Evolutionary conservation across 2,329 filamentous ascomycete species (phyloP).

Genomic region (Metarhizium brunneum): DNA sequence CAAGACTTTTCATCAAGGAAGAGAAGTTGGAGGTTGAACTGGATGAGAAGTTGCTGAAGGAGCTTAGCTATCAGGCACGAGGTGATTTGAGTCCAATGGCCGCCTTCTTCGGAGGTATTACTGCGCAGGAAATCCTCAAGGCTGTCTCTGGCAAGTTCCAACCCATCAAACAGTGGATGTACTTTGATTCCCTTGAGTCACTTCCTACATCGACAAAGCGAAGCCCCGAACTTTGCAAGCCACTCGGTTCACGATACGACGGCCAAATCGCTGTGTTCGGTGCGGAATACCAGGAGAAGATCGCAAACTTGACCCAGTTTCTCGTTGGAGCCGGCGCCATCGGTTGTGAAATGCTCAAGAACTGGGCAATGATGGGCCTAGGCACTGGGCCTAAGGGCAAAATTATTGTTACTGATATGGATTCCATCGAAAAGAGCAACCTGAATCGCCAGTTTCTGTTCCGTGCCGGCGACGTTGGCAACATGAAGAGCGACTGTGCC

Average conservation of each 20-base stretch:
- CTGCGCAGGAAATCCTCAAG: slow-evolving; percentile 92
- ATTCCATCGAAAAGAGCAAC: slow-evolving; percentile 98
- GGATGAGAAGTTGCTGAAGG: slow-evolving; percentile 84
- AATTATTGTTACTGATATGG: slow-evolving; percentile 93
- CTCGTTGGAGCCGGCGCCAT: slow-evolving; percentile 94
- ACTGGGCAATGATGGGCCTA: slow-evolving; percentile 98
- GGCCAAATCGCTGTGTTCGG: slow-evolving; percentile 97
- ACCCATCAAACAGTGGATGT: slow-evolving; percentile 91
- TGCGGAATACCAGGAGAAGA: slow-evolving; percentile 85
- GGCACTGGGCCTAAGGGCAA: slow-evolving; percentile 80
- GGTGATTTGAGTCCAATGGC: slow-evolving; percentile 90
- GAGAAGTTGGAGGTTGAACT: slow-evolving; percentile 62
- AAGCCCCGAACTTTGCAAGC: slow-evolving; percentile 81
- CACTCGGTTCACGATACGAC: slow-evolving; percentile 79
- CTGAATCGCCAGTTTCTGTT: slow-evolving; percentile 96
- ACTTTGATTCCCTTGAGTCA: slow-evolving; percentile 97
- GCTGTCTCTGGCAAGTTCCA: slow-evolving; percentile 96
- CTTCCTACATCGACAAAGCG: slow-evolving; percentile 66
- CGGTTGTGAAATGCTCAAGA: slow-evolving; percentile 98
- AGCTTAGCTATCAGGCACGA: slow-evolving; percentile 87
- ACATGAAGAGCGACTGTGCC: slow-evolving; percentile 93
- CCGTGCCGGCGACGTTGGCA: slow-evolving; percentile 84
- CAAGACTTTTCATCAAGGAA: slow-evolving; percentile 63
- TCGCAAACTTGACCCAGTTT: slow-evolving; percentile 85
- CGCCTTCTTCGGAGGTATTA: slow-evolving; percentile 87